Evolutionary conservation across 1,139 yeast species (phyloP).

Genomic region (Yamadazyma conglobata): DNA sequence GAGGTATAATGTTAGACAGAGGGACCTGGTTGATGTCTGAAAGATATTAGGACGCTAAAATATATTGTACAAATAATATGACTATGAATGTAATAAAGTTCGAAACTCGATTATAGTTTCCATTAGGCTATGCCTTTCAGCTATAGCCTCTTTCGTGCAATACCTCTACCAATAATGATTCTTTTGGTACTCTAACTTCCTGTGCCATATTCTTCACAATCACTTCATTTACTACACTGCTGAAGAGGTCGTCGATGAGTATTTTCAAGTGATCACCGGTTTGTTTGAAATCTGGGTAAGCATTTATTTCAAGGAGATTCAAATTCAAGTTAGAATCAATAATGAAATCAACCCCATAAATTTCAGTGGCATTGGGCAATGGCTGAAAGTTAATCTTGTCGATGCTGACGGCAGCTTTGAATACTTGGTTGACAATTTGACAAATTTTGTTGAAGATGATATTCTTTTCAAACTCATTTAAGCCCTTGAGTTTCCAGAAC

Average conservation of each 20-base stretch:
- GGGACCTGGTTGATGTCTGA: too few relatives aligned
- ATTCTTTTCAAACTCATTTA: conserved; percentile 23
- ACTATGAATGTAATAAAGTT: too few relatives aligned
- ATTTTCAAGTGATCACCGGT: conserved; percentile 75
- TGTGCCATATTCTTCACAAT: conserved; percentile 8
- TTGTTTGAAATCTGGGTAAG: conserved; percentile 95
- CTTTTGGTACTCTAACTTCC: conserved; percentile 6
- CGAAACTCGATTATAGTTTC: too few relatives aligned
- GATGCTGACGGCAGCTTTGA: conserved; percentile 74
- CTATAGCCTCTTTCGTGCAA: too few relatives aligned
- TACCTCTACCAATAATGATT: conserved; percentile 10
- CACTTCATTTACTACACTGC: conserved; percentile 33
- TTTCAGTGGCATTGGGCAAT: conserved; percentile 73
- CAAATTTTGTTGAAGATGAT: conserved; percentile 55
- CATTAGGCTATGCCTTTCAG: too few relatives aligned
- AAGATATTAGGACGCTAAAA: too few relatives aligned
- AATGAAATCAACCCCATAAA: conserved; percentile 84
- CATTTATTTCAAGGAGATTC: conserved; percentile 75
- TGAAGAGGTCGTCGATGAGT: conserved; percentile 60
- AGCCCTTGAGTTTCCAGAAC: conserved; percentile 56
- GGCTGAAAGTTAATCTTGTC: conserved; percentile 92
- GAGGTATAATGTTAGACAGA: too few relatives aligned
- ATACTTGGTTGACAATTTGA: conserved; percentile 64
- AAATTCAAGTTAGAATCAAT: conserved; percentile 57
- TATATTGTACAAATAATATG: too few relatives aligned